Evolutionary conservation across 345 rosid species (phyloP).

Genomic region (Lenwebbia sp.): DNA sequence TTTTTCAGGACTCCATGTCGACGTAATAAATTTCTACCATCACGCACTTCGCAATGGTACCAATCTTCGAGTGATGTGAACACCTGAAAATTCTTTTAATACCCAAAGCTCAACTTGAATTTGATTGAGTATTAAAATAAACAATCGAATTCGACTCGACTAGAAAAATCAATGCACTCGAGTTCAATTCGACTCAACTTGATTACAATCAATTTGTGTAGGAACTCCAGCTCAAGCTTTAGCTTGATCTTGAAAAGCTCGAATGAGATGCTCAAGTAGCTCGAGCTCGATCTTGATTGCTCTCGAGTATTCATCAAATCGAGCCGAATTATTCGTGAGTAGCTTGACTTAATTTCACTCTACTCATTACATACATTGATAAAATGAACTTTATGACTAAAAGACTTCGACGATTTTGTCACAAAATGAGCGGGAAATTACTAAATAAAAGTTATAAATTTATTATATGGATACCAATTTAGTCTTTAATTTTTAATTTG

Average conservation of each 20-base stretch:
- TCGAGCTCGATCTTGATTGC: not conserved
- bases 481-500: too few relatives aligned
- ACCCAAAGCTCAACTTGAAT: not conserved
- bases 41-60: rapidly evolving
- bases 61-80: not conserved
- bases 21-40: not conserved
- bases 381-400: not conserved
- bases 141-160: not conserved
- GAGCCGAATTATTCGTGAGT: not conserved
- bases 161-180: not conserved
- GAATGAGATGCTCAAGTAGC: not conserved
- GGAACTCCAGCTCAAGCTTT: not conserved
- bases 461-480: not conserved
- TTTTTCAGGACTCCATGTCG: not conserved
- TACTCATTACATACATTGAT: not conserved
- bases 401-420: not conserved
- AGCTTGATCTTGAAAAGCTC: not conserved
- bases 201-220: not conserved
- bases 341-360: not conserved
- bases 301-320: not conserved
- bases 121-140: not conserved
- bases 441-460: not conserved
- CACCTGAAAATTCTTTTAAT: not conserved
- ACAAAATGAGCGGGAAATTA: not conserved
- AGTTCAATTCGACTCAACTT: not conserved